Conservation (phyloP, 2,329 filamentous ascomycete genomes). For the Chaetomiaceae sp. region DNA sequence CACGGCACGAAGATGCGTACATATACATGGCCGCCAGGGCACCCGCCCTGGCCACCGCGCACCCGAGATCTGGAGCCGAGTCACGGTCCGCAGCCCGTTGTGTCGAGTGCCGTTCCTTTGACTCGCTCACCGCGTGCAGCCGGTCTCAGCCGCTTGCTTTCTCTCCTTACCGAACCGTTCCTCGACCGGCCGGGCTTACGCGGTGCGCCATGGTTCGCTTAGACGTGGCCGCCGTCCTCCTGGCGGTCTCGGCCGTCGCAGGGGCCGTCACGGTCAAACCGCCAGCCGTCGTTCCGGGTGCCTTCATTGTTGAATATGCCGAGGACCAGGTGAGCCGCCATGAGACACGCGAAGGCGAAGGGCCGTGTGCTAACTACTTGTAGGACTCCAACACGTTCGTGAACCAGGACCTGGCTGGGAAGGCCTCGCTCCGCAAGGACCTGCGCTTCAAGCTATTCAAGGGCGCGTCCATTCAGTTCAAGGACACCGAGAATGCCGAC, state of each 20-base stretch:
- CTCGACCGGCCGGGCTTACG: slow-evolving; percentile 4
- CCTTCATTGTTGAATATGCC: slow-evolving; percentile 50
- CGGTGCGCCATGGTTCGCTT: slow-evolving; percentile 36
- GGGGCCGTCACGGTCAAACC: slow-evolving; percentile 21
- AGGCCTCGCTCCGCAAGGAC: slow-evolving; percentile 41
- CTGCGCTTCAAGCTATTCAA: slow-evolving; percentile 48
- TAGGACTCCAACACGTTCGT: slow-evolving; percentile 39
- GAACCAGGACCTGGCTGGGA: slow-evolving; percentile 29
- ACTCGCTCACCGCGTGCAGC: slow-evolving; percentile 11
- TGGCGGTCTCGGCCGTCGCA: slow-evolving; percentile 30
- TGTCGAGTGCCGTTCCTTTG: slow-evolving; percentile 9
- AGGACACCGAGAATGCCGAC: slow-evolving; percentile 40
- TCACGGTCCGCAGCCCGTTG: neutral
- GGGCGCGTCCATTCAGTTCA: slow-evolving; percentile 48
- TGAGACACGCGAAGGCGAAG: neutral
- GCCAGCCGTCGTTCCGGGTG: slow-evolving; percentile 35
- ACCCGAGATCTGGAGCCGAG: neutral
- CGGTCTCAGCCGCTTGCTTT: slow-evolving; percentile 9
- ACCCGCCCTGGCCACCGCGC: neutral
- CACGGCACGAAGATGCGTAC: slow-evolving; percentile 1
- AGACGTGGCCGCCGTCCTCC: slow-evolving; percentile 30
- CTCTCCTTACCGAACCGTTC: neutral
- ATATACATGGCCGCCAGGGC: slow-evolving; percentile 15
- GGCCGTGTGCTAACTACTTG: slow-evolving; percentile 1
- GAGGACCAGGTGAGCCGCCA: slow-evolving; percentile 37